phyloP scores from a whole-genome alignment of 305 asterid genomes.

The Salvia sclarea region DNA sequence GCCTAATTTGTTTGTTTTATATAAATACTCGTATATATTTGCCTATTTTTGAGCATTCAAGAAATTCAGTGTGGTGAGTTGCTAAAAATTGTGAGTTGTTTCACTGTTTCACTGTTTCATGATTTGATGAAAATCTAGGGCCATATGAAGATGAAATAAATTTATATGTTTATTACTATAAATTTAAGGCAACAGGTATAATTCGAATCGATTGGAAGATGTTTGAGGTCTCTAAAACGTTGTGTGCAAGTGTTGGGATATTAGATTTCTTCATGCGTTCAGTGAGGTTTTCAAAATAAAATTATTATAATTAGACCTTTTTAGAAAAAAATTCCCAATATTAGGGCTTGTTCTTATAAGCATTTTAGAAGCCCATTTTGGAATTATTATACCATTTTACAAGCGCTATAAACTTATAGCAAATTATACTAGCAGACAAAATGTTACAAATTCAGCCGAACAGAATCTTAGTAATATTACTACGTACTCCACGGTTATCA shows the following conservation, averaged over 20 bases:
- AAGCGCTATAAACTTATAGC: background rate
- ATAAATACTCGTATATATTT: too few species aligned
- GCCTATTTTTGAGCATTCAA: background rate
- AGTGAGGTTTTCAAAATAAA: too few species aligned
- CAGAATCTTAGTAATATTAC: background rate
- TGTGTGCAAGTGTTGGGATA: too few species aligned
- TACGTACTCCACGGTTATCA: background rate
- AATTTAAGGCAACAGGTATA: too few species aligned
- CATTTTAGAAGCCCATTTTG: background rate
- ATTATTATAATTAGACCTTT: too few species aligned
- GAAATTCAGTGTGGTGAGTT: background rate
- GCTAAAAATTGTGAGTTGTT: too few species aligned
- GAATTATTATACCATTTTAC: background rate
- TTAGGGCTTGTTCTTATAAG: too few species aligned
- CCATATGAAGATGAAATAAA: background rate
- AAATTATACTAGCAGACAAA: background rate
- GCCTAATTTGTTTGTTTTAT: background rate
- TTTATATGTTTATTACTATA: background rate
- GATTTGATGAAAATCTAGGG: background rate
- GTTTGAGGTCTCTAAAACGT: too few species aligned
- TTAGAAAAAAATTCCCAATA: too few species aligned
- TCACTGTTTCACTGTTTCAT: background rate
- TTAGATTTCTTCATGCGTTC: too few species aligned
- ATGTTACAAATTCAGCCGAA: background rate
- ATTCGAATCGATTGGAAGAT: too few species aligned